Evolutionary conservation across 805 yeast species (phyloP), one percentile per base, ranked within the genome.

Genomic region (Komagataella phaffii): DNA sequence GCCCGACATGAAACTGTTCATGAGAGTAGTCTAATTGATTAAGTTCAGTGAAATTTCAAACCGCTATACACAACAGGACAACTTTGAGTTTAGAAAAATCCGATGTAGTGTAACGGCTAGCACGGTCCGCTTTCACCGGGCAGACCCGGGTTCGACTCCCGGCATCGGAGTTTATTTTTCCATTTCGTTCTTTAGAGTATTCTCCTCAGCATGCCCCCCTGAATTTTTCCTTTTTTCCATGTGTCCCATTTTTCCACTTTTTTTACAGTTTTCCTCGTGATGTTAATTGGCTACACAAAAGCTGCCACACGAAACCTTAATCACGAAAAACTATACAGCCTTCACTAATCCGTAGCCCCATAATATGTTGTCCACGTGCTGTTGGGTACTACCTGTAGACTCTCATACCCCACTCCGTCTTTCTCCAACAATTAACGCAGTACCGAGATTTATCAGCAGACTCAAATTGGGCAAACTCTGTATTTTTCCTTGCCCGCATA

Each of bases 41-140:
- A 17, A 17, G 17, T 1, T 17, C 17, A 17, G 17, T 17, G 17
- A 17, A 21, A 21, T 21, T 21, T 21, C 23, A 30, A 30, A 30
- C 40, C 40, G 40, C 3, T 21, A 43, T 18, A 19, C 46, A 21
- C 36, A 10, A 12, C 0, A 18, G 17, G 21, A n/a, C 12, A 23
- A 43, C 24, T 43, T 17, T 7, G 10, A 10, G 10, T 19, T 19
- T 17, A n/a, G 40, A 10, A 14, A 30, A 30, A 30, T 80, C 85
- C 85, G 85, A 78, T 80, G 75, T 81, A 79, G 86, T 80, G 85
- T 81, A 80, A 80, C 83, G 86, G 86, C 81, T 80, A 81, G 80
- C 86, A 81, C 82, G 84, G 84, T 79, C 77, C 85, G 85, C 86
- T 81, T 80, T 81, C 86, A 81, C 86, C 85, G 85, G 77, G 85